phyloP scores from a whole-genome alignment of 441 rosid species.

The Populus trichocarpa region DNA sequence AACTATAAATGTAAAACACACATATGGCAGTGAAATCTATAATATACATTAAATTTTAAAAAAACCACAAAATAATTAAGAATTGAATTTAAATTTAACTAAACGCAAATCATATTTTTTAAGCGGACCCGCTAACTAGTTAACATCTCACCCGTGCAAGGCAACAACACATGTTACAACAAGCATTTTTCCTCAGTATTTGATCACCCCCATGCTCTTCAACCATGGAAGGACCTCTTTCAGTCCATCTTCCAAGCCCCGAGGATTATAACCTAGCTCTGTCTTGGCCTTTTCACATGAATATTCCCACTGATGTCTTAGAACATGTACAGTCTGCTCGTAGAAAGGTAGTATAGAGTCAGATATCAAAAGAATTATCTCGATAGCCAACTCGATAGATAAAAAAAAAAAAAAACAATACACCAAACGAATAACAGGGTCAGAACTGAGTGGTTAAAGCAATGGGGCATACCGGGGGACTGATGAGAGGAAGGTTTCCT shows the following conservation, averaged over 20 bases:
- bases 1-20: not conserved
- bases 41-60: not conserved
- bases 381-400: not conserved
- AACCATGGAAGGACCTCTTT: slow-evolving; percentile 80
- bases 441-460: not conserved
- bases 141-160: not conserved
- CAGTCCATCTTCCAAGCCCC: slow-evolving; percentile 73
- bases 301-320: slow-evolving; percentile 86
- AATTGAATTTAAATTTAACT: not conserved
- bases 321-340: slow-evolving; percentile 59
- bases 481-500: slow-evolving; percentile 83
- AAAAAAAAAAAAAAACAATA: not conserved
- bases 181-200: slow-evolving; percentile 34
- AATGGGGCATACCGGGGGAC: slow-evolving; percentile 63
- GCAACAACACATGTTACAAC: not conserved
- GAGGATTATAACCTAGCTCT: slow-evolving; percentile 73
- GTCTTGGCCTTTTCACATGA: slow-evolving; percentile 76
- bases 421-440: slow-evolving; percentile 18
- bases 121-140: no score
- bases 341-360: not conserved
- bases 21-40: not conserved
- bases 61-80: not conserved
- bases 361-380: not conserved
- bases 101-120: not conserved
- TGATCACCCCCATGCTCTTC: slow-evolving; percentile 57